Conservation (phyloP, 208 protist genomes). For the Leishmania turanica region DNA sequence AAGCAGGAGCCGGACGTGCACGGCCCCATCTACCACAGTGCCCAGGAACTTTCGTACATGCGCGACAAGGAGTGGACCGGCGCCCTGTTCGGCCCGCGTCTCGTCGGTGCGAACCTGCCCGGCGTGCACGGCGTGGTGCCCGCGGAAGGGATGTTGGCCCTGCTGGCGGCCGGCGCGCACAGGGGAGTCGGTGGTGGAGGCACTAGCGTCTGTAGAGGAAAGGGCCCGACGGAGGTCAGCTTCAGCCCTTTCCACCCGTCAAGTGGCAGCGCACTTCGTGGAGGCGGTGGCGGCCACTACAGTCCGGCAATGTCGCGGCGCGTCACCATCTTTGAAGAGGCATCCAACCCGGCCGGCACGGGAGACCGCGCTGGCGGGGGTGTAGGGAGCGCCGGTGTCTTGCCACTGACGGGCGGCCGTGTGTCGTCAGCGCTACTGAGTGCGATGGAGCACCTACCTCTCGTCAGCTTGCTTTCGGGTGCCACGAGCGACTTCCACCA, state of each 20-base stretch:
- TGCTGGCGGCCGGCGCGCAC: conserved; percentile 13
- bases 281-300: neutral
- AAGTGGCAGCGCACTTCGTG: neutral
- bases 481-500: conserved; percentile 36
- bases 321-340: conserved; percentile 48
- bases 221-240: neutral
- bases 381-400: neutral
- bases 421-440: conserved; percentile 48
- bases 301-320: conserved; percentile 19
- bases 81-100: conserved; percentile 45
- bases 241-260: neutral
- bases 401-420: conserved; percentile 20
- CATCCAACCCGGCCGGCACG: neutral
- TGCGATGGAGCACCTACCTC: conserved; percentile 47
- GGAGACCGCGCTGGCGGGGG: conserved; percentile 4
- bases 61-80: conserved; percentile 52
- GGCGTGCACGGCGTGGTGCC: conserved; percentile 38
- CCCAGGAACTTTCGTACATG: conserved; percentile 44
- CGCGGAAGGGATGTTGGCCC: conserved; percentile 16
- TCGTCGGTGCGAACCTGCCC: conserved; percentile 17
- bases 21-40: conserved; percentile 46
- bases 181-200: neutral
- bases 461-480: conserved; percentile 42
- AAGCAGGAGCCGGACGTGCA: conserved; percentile 71
- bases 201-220: neutral